Base-by-base conservation (phyloP, 2,329 filamentous ascomycete species). In the Trichoderma sp. region DNA sequence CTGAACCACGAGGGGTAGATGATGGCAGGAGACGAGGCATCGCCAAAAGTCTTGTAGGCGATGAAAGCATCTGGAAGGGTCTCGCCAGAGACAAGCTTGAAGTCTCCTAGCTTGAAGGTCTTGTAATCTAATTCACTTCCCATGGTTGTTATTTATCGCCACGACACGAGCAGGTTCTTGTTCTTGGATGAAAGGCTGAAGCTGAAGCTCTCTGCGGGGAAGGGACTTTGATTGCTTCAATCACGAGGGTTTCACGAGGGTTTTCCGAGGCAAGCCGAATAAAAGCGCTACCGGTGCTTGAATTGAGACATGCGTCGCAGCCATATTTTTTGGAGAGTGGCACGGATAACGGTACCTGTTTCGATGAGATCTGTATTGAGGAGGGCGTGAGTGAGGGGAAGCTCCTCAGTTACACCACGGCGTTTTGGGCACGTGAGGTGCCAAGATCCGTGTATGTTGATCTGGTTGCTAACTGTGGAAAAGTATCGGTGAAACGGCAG, bases 1-100 rank as follows among this genome's bases (percentile, higher is more conserved):
- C 81, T 83, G 81, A 92, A 95, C 93, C 93, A 95, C 2, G 91
- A 91, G 2, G 93, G 94, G 80, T 95, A 95, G 76, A 95, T 89
- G 75, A 95, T 89, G 3, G 91, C 91, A 8, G 93, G 93, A 6
- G 85, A 86, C 0, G 85, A 87, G 0, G 89, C 81, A 74, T 91
- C 86, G 24, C 94, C 94, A 78, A 93, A 92, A 0, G 93, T 94
- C 83, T 93, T 95, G 86, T 94, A 96, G 18, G 93, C 93, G 72
- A 96, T 90, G 80, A 90, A 89, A 1, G 94, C 93, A 78, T 89
- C 82, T 2, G 88, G 87, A 21, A 95, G 87, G 6, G 84, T 86
- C n/a, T 86, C 86, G 53, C 93, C 92, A 31, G 88, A 91, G 80
- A 93, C 89, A 3, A 95, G 89, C 76, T 88, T 84, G 85, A 93